A percentile compares a stretch with the other conserved stretches of the same genome.
These are phyloP conservation scores for Chytridium lagenaria DNA, from an alignment of 371 early-diverging fungal genomes.

Conservation along the genomic window DNA sequence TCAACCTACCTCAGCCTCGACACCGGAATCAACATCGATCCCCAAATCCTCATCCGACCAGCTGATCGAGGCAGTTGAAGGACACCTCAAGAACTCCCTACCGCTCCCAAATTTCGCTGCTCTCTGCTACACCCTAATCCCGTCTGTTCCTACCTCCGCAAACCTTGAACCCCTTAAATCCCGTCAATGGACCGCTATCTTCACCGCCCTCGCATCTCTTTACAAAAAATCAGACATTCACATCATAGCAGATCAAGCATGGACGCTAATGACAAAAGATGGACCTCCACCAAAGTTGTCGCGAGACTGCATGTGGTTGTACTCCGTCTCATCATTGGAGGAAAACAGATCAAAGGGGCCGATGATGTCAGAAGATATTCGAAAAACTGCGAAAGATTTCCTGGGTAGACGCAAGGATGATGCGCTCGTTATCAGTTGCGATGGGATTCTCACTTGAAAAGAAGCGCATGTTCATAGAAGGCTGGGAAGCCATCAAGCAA, in stretches of 20 bases:
- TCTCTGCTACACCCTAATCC: no score
- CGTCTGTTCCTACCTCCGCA: no score
- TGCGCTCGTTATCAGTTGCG: not conserved
- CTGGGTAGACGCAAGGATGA: not conserved
- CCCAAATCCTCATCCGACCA: no score
- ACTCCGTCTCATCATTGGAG: not conserved
- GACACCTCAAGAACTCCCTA: no score
- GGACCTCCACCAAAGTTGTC: not conserved
- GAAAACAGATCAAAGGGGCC: not conserved
- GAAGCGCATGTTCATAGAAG: not conserved
- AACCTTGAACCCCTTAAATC: not conserved
- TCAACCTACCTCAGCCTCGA: no score
- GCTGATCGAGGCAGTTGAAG: no score
- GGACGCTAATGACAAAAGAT: not conserved
- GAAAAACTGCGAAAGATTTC: not conserved
- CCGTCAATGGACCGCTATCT: not conserved
- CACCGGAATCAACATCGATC: no score
- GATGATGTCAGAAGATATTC: not conserved
- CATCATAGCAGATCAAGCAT: not conserved
- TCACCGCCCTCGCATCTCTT: not conserved
- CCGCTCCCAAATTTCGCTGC: no score
- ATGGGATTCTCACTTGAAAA: not conserved
- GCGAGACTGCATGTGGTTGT: not conserved
- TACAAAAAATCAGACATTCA: not conserved
- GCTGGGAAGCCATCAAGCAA: not conserved